phyloP scores from a whole-genome alignment of 1,284 basidiomycete species.

The Ceratobasidium sp. region DNA sequence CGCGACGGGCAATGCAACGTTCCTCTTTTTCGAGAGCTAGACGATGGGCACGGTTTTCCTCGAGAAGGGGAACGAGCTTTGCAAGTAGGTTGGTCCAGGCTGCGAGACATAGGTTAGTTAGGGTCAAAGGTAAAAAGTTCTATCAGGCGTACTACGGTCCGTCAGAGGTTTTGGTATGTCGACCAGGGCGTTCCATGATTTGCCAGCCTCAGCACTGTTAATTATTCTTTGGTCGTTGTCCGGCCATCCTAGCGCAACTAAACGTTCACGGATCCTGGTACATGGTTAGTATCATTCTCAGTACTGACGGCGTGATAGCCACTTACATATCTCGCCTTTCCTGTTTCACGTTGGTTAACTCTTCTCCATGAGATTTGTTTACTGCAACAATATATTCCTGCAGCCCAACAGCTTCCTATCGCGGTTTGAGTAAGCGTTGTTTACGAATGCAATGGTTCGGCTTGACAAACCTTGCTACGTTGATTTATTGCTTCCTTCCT shows the following conservation, averaged over 20 bases:
- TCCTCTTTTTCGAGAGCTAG: background rate
- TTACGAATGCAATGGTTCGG: too few species aligned
- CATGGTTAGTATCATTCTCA: background rate
- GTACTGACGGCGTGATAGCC: too few species aligned
- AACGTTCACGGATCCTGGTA: background rate
- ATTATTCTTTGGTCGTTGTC: background rate
- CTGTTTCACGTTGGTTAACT: background rate
- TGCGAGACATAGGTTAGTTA: background rate
- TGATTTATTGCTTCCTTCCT: background rate
- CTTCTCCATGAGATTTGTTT: background rate
- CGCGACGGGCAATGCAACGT: background rate
- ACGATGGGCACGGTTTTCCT: background rate
- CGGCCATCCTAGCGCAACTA: background rate
- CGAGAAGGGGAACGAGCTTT: constrained; percentile 1
- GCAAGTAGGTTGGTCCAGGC: constrained; percentile 11
- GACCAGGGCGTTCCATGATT: background rate
- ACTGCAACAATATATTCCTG: too few species aligned
- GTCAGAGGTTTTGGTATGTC: constrained; percentile 14
- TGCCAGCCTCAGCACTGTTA: too few species aligned
- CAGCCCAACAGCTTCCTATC: too few species aligned
- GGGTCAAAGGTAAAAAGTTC: background rate
- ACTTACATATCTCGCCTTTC: constrained; percentile 1
- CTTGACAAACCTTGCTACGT: too few species aligned
- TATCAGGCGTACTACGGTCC: background rate
- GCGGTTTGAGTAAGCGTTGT: too few species aligned